Evolutionary conservation across 2,329 filamentous ascomycete species (phyloP).

Genomic region (Ceratocystiopsis sp.): DNA sequence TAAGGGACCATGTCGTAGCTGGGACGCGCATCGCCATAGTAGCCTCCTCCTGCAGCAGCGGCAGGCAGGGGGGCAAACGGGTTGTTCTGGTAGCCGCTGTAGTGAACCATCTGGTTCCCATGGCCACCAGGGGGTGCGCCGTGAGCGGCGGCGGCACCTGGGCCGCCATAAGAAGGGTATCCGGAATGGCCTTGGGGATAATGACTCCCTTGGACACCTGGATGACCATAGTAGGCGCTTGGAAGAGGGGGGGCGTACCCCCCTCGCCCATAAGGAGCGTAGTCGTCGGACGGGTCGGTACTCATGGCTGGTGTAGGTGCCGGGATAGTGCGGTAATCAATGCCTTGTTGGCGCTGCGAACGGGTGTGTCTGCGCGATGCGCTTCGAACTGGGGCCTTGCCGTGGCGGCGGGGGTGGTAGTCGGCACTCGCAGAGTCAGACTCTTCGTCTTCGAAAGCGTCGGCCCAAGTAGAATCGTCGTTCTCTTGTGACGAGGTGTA

Average conservation of each 20-base stretch:
- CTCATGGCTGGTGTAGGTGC: constrained; percentile 35
- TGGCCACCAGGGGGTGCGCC: constrained; percentile 20
- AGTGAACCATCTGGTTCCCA: constrained; percentile 28
- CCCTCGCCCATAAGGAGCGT: constrained; percentile 22
- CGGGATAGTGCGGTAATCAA: constrained; percentile 13
- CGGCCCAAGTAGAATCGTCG: constrained; percentile 11
- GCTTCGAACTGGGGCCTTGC: constrained; percentile 21
- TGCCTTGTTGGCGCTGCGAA: constrained; percentile 12
- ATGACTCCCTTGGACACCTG: no score
- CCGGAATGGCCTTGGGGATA: no score
- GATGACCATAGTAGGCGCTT: constrained; percentile 12
- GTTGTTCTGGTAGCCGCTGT: constrained; percentile 19
- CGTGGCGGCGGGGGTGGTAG: constrained; percentile 15
- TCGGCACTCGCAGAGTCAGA: constrained; percentile 34
- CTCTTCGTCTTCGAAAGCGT: constrained; percentile 31
- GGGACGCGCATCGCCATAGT: constrained; percentile 22
- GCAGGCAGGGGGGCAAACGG: constrained; percentile 26
- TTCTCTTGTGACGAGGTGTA: constrained; percentile 20
- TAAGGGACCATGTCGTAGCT: constrained; percentile 37
- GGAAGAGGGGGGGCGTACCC: constrained; percentile 15
- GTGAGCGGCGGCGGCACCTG: constrained; percentile 22
- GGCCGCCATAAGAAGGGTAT: constrained; percentile 1
- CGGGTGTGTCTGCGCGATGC: constrained; percentile 19
- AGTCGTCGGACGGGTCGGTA: constrained; percentile 50
- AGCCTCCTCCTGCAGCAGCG: constrained; percentile 19